Evolutionary conservation across 2,329 filamentous ascomycete species (phyloP).

Genomic region (Zymoseptoria ardabiliae): DNA sequence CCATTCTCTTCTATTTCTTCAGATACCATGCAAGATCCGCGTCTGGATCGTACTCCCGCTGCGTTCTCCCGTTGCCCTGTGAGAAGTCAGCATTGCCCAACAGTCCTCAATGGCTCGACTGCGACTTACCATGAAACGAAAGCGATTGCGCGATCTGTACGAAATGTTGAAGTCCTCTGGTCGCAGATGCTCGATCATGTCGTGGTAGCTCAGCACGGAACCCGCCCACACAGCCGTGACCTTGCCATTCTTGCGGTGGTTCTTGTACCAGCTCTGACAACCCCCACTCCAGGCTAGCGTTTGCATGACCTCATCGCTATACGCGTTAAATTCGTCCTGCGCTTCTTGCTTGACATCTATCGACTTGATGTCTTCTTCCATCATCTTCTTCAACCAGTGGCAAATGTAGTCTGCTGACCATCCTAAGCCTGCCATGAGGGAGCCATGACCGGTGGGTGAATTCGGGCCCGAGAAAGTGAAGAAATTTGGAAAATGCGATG

Average conservation of each 20-base stretch:
- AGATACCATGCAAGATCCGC: slow-evolving; percentile 22
- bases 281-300: slow-evolving; percentile 26
- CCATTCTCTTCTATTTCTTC: slow-evolving; percentile 10
- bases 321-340: slow-evolving; percentile 26
- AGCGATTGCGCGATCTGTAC: slow-evolving; percentile 40
- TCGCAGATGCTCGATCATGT: slow-evolving; percentile 34
- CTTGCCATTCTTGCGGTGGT: slow-evolving; percentile 23
- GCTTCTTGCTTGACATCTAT: slow-evolving; percentile 21
- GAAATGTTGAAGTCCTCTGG: slow-evolving; percentile 44
- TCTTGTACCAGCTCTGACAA: slow-evolving; percentile 28
- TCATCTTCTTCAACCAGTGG: slow-evolving; percentile 26
- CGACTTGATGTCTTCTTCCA: slow-evolving; percentile 23
- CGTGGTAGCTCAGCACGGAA: slow-evolving; percentile 21
- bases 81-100: not conserved
- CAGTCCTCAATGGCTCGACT: slow-evolving; percentile 13
- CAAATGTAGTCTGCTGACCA: slow-evolving; percentile 25
- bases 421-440: slow-evolving; percentile 21
- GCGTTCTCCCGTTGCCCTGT: not conserved
- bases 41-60: slow-evolving; percentile 20
- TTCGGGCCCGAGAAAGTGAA: slow-evolving; percentile 24
- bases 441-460: slow-evolving; percentile 21
- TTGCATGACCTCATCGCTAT: slow-evolving; percentile 28
- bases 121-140: slow-evolving; percentile 45
- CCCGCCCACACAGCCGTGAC: slow-evolving; percentile 29
- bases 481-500: slow-evolving; percentile 23